phyloP scores from a whole-genome alignment of 2,329 filamentous ascomycete species.

The Aureobasidium vineae region DNA sequence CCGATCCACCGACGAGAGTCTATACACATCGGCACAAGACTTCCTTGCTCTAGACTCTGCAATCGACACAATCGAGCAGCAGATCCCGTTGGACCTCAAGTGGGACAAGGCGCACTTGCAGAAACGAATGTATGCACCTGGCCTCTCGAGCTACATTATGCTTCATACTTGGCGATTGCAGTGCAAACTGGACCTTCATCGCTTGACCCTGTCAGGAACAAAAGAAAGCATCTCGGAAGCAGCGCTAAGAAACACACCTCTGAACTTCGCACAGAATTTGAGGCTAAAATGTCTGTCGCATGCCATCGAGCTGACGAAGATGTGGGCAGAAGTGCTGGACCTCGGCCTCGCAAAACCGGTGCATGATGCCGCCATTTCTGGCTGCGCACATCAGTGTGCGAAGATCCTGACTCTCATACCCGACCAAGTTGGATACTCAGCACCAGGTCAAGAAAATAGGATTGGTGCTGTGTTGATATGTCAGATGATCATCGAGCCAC shows the following conservation, averaged over 20 bases:
- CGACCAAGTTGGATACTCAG: neutral
- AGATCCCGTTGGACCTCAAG: neutral
- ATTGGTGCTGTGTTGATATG: neutral
- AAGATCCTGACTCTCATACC: constrained; percentile 17
- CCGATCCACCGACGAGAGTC: neutral
- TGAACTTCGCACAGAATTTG: constrained; percentile 1
- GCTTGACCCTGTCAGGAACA: neutral
- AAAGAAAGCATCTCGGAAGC: constrained; percentile 4
- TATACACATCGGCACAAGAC: neutral
- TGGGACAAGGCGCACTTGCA: constrained; percentile 12
- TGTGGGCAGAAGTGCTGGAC: constrained; percentile 22
- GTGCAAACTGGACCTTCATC: constrained; percentile 14
- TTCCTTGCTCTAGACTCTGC: neutral
- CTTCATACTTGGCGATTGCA: constrained; percentile 16
- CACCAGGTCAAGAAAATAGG: constrained; percentile 3
- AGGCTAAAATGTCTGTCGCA: constrained; percentile 3
- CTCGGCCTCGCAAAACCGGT: constrained; percentile 16
- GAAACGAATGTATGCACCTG: constrained; percentile 12
- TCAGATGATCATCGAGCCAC: constrained; percentile 17
- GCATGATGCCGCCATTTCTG: constrained; percentile 16
- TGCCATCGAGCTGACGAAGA: constrained; percentile 18
- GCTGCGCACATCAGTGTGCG: constrained; percentile 23
- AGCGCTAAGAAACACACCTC: constrained; percentile 2
- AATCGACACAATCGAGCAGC: constrained; percentile 10
- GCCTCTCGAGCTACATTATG: constrained; percentile 13